Base-by-base conservation (phyloP, 192 early-diverging fungal species). In the Coemansia furcata region DNA sequence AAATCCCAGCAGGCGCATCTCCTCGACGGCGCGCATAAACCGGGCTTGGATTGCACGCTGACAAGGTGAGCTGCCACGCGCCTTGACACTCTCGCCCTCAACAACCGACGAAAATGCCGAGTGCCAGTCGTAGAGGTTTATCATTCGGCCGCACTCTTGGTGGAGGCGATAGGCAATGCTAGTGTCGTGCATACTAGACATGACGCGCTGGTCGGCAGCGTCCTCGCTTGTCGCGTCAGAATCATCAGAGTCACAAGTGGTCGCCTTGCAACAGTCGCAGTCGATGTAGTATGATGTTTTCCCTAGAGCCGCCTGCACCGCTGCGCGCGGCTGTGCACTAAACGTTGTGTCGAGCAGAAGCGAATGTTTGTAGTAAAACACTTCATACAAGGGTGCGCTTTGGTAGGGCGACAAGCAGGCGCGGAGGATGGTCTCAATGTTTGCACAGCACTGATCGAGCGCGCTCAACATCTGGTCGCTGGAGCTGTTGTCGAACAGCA, bases 121-220 rank as follows among this genome's bases (percentile, higher is more conserved):
- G 67, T 89, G 95, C 92, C 92, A 93, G 74, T 99, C 97, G 69
- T 90, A 92, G 44, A 98, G 73, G 70, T 99, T 98, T 76, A 99
- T 96, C 85, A 98, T 78, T 63, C 91, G 86, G 3, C 95, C 94
- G 73, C 92, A 98, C 64, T 98, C 95, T 6, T 91, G 82, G 78
- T 97, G 94, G 12, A 98, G 84, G 49, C 90, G 88, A 72, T 99
- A 99, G 7, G 92, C 76, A 40, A 98, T 92, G 78, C 89, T 91
- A 0, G 90, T 93, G 74, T 99, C 97, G 54, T 92, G 84, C 72
- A 91, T 86, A 33, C 85, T 87, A 1, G 89, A 83, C 59, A 83
- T 43, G 21, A 96, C 71, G 52, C 73, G 70, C 26, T 74, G 62
- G 17, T 76, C 80, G 19, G 73, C 73, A 21, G 67, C 78, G 42